These are phyloP conservation scores for Rhododendron vialii DNA, from an alignment of 148 eudicot genomes.

Conservation along the genomic window DNA sequence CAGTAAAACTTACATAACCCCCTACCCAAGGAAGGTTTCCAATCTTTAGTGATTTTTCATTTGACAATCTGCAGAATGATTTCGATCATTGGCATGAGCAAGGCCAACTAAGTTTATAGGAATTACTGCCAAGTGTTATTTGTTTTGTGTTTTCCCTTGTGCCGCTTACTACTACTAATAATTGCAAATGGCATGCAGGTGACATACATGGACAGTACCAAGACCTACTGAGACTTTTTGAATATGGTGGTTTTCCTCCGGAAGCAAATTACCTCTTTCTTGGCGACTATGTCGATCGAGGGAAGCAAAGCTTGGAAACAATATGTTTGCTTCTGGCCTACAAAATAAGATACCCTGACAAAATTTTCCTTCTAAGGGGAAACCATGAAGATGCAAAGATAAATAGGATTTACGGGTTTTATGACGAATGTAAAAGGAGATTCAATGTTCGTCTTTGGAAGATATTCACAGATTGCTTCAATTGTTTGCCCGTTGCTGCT, in stretches of 20 bases:
- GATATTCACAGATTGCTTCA: slow-evolving; percentile 90
- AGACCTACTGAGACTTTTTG: slow-evolving; percentile 77
- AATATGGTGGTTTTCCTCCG: slow-evolving; percentile 84
- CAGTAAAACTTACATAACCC: neutral
- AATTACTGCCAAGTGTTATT: neutral
- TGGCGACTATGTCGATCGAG: slow-evolving; percentile 89
- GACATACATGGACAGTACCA: slow-evolving; percentile 92
- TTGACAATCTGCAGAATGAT: neutral
- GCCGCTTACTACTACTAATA: slow-evolving; percentile 15
- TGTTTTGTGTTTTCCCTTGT: neutral
- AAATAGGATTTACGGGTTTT: slow-evolving; percentile 81
- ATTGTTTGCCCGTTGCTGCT: slow-evolving; percentile 84
- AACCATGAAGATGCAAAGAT: slow-evolving; percentile 96
- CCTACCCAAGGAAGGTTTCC: neutral
- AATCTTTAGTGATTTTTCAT: neutral
- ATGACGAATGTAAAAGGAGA: slow-evolving; percentile 93
- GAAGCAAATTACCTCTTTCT: slow-evolving; percentile 79
- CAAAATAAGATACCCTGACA: slow-evolving; percentile 76
- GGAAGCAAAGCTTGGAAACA: slow-evolving; percentile 90
- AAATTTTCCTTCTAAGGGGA: slow-evolving; percentile 71
- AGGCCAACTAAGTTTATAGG: neutral
- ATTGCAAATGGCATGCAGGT: slow-evolving; percentile 36
- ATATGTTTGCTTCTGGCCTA: slow-evolving; percentile 83
- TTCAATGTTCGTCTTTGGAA: slow-evolving; percentile 95
- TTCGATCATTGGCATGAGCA: neutral